These are phyloP conservation scores for Saccharomycopsis vini DNA, from an alignment of 805 yeast species.

Conservation along the genomic window DNA sequence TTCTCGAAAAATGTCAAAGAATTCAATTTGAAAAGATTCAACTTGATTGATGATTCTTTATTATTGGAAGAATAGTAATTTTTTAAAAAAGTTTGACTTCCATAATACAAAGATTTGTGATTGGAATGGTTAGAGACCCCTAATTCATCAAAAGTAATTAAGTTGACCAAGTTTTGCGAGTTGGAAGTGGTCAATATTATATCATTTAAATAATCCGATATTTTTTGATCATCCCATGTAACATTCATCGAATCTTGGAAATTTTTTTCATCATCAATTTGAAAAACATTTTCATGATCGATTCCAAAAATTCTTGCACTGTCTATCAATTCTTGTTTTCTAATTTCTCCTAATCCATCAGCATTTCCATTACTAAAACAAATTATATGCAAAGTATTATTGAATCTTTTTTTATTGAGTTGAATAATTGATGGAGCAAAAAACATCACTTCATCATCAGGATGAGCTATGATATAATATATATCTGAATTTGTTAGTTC, in stretches of 20 bases:
- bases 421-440: slow-evolving; percentile 72
- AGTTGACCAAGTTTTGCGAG: background rate
- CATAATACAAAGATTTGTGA: slow-evolving; percentile 58
- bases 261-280: slow-evolving; percentile 38
- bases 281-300: slow-evolving; percentile 30
- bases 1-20: slow-evolving; percentile 25
- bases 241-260: slow-evolving; percentile 61
- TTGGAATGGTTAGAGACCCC: slow-evolving; percentile 90
- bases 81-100: slow-evolving; percentile 30
- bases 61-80: background rate
- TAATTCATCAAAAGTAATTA: slow-evolving; percentile 69
- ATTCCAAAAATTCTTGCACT: slow-evolving; percentile 52
- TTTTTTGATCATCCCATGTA: slow-evolving; percentile 47
- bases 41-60: background rate
- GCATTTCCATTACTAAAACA: slow-evolving; percentile 76
- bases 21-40: slow-evolving; percentile 26
- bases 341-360: slow-evolving; percentile 57
- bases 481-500: slow-evolving; percentile 23
- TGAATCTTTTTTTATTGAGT: slow-evolving; percentile 35
- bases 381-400: slow-evolving; percentile 46
- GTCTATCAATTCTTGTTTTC: slow-evolving; percentile 50
- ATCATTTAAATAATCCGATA: slow-evolving; percentile 31
- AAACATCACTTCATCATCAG: slow-evolving; percentile 98
- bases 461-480: slow-evolving; percentile 76
- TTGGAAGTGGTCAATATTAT: background rate